Base-by-base conservation (phyloP, 208 protist species). In the Trypanosoma melophagium region DNA sequence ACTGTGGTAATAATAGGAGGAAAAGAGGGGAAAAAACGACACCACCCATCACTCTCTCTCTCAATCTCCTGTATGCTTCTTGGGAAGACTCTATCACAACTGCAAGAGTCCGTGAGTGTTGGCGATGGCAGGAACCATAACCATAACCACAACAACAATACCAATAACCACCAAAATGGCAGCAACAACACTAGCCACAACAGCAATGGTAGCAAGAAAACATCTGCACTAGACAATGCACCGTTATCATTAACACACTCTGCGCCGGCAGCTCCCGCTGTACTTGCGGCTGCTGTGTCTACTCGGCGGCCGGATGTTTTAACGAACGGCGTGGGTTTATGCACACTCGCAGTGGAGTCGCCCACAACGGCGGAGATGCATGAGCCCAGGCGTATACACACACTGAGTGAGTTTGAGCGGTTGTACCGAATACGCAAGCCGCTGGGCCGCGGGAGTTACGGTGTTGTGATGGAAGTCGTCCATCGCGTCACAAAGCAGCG, bases 401-500 rank as follows among this genome's bases (percentile, higher is more conserved):
- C 21, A 28, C 44, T 71, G 10, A 21, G 50, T 21, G 58, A 58
- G 51, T 71, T 71, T 52, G 47, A 57, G 25, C 7, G 54, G 0
- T 16, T 65, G 22, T 71, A 71, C 58, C 57, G 50, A 52, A 35
- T 71, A 13, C 22, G 50, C 5, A 63, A 31, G 22, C 17, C 44
- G 21, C 21, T 71, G 0, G 66, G 66, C 2, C 16, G 45, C 50
- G 66, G 66, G n/a, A 60, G 66, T 28, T 71, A 71, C 42, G 64
- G 66, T 35, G 50, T 71, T 47, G 66, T 71, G 0, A 59, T 65
- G 57, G 57, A 71, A 47, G 66, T 73, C 24, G 14, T 73, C 16
- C 16, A 73, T 53, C 12, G 68, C 16, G 21, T 25, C 3, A 73
- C 68, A 25, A 56, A 31, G 17, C 59, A 73, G 42, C n/a, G 14